Conservation (phyloP, 2,329 filamentous ascomycete genomes). For the Phyllosticta capitalensis region DNA sequence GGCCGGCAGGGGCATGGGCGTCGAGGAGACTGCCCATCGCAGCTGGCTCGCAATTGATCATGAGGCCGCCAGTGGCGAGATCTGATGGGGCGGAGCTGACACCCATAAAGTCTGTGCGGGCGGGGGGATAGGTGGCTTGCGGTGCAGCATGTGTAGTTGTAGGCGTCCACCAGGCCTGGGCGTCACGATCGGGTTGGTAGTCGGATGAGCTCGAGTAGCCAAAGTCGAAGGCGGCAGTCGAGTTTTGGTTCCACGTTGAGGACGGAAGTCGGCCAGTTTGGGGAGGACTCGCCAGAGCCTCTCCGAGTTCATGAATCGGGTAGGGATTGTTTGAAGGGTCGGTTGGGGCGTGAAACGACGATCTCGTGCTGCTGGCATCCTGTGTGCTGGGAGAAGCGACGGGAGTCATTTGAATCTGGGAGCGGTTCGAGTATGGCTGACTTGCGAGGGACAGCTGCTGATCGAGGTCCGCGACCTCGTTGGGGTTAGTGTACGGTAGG, state of each 20-base stretch:
- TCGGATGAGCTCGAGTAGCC: slow-evolving; percentile 24
- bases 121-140: slow-evolving; percentile 15
- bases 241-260: slow-evolving; percentile 22
- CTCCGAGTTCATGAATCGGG: slow-evolving; percentile 14
- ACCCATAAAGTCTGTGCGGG: slow-evolving; percentile 10
- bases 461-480: slow-evolving; percentile 2
- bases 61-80: slow-evolving; percentile 8
- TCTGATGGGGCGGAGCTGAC: slow-evolving; percentile 11
- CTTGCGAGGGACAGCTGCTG: background rate
- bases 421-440: background rate
- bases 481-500: background rate
- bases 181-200: slow-evolving; percentile 16
- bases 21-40: slow-evolving; percentile 8
- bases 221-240: slow-evolving; percentile 22
- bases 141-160: slow-evolving; percentile 14
- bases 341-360: slow-evolving; percentile 15
- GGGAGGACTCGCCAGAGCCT: slow-evolving; percentile 28
- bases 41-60: slow-evolving; percentile 12
- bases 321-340: slow-evolving; percentile 18
- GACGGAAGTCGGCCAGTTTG: slow-evolving; percentile 22
- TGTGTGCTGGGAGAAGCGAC: slow-evolving; percentile 7
- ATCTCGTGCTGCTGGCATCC: slow-evolving; percentile 1
- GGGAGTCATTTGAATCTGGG: slow-evolving; percentile 9
- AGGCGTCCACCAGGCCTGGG: slow-evolving; percentile 21
- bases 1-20: background rate